phyloP scores from a whole-genome alignment of 202 grass and related monocot species.

The Dendrocalamus latiflorus region DNA sequence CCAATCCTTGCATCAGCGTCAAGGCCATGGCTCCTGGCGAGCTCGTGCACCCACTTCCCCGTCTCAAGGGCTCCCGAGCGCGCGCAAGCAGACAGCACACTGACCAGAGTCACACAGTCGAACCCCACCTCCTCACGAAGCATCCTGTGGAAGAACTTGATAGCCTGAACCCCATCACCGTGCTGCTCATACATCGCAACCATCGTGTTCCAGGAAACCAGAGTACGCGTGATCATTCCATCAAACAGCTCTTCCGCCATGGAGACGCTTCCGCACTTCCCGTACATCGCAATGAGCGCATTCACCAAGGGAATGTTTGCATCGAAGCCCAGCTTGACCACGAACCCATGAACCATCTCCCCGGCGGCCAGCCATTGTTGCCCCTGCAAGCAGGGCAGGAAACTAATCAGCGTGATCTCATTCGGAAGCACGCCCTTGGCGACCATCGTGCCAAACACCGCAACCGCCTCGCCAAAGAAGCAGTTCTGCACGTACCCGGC shows the following conservation, averaged over 20 bases:
- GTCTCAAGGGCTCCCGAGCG: constrained; percentile 51
- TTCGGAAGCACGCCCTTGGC: constrained; percentile 43
- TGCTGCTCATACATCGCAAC: constrained; percentile 71
- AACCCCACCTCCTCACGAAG: constrained; percentile 52
- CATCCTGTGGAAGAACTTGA: constrained; percentile 66
- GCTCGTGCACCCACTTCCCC: constrained; percentile 71
- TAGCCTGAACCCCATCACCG: constrained; percentile 29
- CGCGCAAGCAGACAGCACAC: constrained; percentile 64
- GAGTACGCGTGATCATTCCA: constrained; percentile 31
- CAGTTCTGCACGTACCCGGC: constrained; percentile 67
- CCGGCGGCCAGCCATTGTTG: constrained; percentile 36
- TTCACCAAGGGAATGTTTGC: constrained; percentile 53
- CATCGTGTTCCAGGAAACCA: constrained; percentile 93
- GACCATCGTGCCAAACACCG: constrained; percentile 50
- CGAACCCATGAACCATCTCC: constrained; percentile 59
- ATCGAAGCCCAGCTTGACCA: constrained; percentile 44
- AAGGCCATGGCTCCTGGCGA: constrained; percentile 44
- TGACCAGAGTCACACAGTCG: constrained; percentile 67
- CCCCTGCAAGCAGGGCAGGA: constrained; percentile 66
- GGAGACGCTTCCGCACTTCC: constrained; percentile 35
- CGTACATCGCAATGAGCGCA: constrained; percentile 69
- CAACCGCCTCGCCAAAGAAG: constrained; percentile 42
- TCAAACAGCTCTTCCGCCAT: constrained; percentile 51
- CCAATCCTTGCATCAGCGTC: constrained; percentile 50
- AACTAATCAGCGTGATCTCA: constrained; percentile 70